Evolutionary conservation across 306 rosid genomes (phyloP), one percentile per base, ranked within the genome.

Genomic region (Gillenia trifoliata): DNA sequence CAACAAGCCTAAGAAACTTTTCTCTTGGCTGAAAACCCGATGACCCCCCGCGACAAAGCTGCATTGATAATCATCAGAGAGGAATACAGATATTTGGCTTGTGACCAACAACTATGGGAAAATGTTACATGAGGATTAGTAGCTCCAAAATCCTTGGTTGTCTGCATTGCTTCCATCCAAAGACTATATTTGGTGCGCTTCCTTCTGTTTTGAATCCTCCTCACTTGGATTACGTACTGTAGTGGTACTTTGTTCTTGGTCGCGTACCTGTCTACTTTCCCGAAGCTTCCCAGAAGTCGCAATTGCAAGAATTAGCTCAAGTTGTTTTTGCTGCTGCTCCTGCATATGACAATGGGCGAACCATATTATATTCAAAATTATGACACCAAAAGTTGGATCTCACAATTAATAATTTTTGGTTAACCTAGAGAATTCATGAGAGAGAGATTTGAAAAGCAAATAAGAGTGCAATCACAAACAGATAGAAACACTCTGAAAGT

Each of bases 321-420:
- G 90, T 71, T 94, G 97, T 73, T 88, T 94, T 66, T 77, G 89
- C 77, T 94, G 97, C 78, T 94, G 99, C 82, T 88, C 99, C 97
- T 93, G 64, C 77, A 81, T 13, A 67, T 10, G 40, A 74, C 52
- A 73, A 28, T 50, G 66, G 7, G 34, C 66, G 59, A 45, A 49
- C 64, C 59, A 60, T 75, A 36, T 68, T 73, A 61, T n/a, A 69
- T 60, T 75, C 45, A 50, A 33, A 78, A 52, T 29, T 11, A 19
- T 2, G 41, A 72, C n/a, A 83, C 72, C 43, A 28, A 31, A 66
- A 49, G 6, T 4, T 16, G n/a, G 34, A 59, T 19, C 68, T 60
- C 56, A 19, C 19, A 56, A 28, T 16, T 11, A 25, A 57, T 17
- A 38, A 34, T 9, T 9, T 25, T 12, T 25, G 8, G 66, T 19